Conservation (phyloP, 768 basidiomycete species). For the Chalciporus pseudorubinellus region DNA sequence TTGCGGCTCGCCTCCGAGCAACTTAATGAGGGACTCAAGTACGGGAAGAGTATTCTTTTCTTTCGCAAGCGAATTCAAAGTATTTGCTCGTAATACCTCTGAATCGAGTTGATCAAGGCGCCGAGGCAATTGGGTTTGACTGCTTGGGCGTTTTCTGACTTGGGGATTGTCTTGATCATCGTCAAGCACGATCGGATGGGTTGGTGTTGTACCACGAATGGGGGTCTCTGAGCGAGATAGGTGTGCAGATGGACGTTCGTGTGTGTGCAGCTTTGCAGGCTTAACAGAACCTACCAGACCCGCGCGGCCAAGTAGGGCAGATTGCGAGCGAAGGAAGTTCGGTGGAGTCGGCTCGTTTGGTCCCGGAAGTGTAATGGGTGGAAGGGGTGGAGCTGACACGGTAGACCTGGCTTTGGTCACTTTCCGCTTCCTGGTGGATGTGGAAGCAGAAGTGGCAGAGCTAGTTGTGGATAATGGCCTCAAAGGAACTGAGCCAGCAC, state of each 20-base stretch:
- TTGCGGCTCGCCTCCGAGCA: constrained; percentile 43
- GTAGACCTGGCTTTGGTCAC: constrained; percentile 36
- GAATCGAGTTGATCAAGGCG: constrained; percentile 37
- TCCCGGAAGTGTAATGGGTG: constrained; percentile 61
- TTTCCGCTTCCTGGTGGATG: constrained; percentile 34
- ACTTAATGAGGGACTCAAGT: constrained; percentile 56
- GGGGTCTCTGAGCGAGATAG: constrained; percentile 38
- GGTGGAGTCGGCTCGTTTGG: constrained; percentile 58
- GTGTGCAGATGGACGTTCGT: constrained; percentile 18
- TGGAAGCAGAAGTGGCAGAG: background rate
- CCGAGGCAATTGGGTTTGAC: constrained; percentile 5
- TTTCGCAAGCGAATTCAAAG: constrained; percentile 55
- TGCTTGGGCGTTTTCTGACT: constrained; percentile 10
- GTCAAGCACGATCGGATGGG: constrained; percentile 71
- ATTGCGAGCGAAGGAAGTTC: constrained; percentile 72
- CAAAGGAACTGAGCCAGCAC: constrained; percentile 10
- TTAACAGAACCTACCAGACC: constrained; percentile 68
- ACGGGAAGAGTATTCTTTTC: constrained; percentile 70
- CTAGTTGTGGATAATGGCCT: constrained; percentile 9
- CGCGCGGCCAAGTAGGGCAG: constrained; percentile 67
- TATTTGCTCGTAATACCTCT: constrained; percentile 50
- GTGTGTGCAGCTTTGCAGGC: constrained; percentile 37
- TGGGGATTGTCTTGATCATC: constrained; percentile 44
- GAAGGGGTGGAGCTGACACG: constrained; percentile 47
- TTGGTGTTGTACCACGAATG: constrained; percentile 49